phyloP scores from a whole-genome alignment of 2,329 filamentous ascomycete species.

The Escovopsis weberi region DNA sequence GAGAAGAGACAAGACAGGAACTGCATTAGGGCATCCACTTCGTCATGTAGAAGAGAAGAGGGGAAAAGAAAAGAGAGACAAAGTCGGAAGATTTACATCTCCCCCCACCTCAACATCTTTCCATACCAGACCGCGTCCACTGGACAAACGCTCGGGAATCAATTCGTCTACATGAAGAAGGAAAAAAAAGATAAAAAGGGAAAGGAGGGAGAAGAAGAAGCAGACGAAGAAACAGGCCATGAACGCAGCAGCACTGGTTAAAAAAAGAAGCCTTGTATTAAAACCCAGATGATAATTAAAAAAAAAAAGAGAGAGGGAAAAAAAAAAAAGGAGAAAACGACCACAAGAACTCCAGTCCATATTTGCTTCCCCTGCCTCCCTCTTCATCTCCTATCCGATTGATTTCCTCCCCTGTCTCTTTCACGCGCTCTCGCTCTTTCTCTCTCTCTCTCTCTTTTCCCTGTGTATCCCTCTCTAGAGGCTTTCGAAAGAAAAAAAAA shows the following conservation, averaged over 20 bases:
- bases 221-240: neutral
- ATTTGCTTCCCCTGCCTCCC: slow-evolving; percentile 17
- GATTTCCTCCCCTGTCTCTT: no score
- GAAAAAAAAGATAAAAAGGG: no score
- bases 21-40: no score
- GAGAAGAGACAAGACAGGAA: no score
- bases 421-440: no score
- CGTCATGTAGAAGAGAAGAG: no score
- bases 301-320: no score
- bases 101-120: neutral
- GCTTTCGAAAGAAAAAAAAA: slow-evolving; percentile 5
- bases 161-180: neutral
- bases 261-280: slow-evolving; percentile 24
- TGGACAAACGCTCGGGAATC: neutral
- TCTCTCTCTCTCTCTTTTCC: no score
- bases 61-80: neutral
- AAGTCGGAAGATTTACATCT: neutral
- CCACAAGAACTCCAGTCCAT: slow-evolving; percentile 34
- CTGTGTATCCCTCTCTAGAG: slow-evolving; percentile 13
- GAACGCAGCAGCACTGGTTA: slow-evolving; percentile 11
- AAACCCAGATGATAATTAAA: slow-evolving; percentile 22
- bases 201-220: no score
- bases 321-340: slow-evolving; percentile 20
- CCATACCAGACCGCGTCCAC: neutral
- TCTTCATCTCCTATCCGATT: no score